Conservation (phyloP, 352 stramenopile species). For the Phytopythium ostracodes region DNA sequence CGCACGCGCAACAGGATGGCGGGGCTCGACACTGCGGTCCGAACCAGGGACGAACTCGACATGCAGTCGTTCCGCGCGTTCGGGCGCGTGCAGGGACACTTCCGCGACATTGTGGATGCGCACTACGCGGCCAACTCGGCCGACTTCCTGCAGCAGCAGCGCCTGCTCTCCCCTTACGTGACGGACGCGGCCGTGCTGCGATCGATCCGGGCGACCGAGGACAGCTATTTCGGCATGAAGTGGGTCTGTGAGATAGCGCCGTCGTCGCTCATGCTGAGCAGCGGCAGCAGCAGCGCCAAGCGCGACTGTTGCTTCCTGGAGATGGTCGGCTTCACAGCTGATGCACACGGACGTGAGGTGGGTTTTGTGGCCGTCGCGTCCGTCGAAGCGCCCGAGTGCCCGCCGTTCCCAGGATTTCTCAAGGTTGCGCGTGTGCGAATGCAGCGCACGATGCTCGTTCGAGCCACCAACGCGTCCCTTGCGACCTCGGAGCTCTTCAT, state of each 20-base stretch:
- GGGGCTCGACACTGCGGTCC: no score
- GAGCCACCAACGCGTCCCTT: conserved; percentile 23
- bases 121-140: conserved; percentile 30
- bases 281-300: conserved; percentile 12
- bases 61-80: conserved; percentile 45
- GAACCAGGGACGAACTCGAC: conserved; percentile 4
- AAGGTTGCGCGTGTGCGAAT: conserved; percentile 35
- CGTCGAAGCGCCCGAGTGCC: conserved; percentile 41
- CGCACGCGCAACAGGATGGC: no score
- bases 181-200: conserved; percentile 38
- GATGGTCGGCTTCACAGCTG: conserved; percentile 43
- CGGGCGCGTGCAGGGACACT: conserved; percentile 44
- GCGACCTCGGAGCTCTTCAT: conserved; percentile 43
- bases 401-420: conserved; percentile 22
- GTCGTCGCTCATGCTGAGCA: conserved; percentile 7
- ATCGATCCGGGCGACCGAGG: conserved; percentile 19
- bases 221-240: conserved; percentile 50
- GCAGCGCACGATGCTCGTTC: conserved; percentile 43
- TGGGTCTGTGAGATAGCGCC: conserved; percentile 35
- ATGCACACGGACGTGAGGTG: conserved; percentile 30
- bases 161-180: conserved; percentile 37
- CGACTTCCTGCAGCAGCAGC: conserved; percentile 41
- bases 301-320: conserved; percentile 47
- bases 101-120: conserved; percentile 39
- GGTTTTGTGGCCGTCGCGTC: conserved; percentile 37